Conservation (phyloP, 345 rosid species). For the Rhodomyrtus tomentosa region DNA sequence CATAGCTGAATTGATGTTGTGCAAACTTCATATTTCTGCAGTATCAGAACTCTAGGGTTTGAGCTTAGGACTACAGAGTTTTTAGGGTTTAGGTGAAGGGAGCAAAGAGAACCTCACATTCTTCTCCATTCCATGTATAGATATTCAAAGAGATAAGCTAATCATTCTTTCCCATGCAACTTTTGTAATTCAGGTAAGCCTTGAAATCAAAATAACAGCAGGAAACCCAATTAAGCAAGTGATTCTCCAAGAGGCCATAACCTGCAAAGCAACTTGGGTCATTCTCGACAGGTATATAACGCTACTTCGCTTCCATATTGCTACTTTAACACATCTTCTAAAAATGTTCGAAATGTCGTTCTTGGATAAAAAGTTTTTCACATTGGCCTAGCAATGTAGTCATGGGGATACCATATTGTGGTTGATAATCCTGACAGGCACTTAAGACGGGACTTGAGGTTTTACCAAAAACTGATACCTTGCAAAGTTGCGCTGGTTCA, state of each 20-base stretch:
- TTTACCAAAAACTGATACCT: slow-evolving; percentile 32
- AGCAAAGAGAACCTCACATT: not conserved
- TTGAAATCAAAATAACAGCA: slow-evolving; percentile 48
- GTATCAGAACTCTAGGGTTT: not conserved
- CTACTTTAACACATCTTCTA: too few relatives aligned
- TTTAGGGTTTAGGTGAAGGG: not conserved
- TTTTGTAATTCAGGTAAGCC: slow-evolving; percentile 12
- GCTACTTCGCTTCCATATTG: too few relatives aligned
- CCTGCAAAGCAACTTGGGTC: slow-evolving; percentile 37
- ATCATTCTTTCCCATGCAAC: not conserved
- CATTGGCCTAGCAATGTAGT: not conserved
- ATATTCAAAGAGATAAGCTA: not conserved
- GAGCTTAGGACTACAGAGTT: not conserved
- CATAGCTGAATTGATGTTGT: not conserved
- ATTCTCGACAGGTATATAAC: slow-evolving; percentile 35
- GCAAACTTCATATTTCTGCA: not conserved
- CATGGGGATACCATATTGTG: not conserved
- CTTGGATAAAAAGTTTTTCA: not conserved
- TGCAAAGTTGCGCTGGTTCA: slow-evolving; percentile 35
- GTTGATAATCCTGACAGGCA: slow-evolving; percentile 22
- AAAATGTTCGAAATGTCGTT: not conserved
- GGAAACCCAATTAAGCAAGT: slow-evolving; percentile 43
- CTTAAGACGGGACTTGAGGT: slow-evolving; percentile 30
- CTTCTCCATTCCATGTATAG: not conserved
- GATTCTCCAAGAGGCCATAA: slow-evolving; percentile 32